These are phyloP conservation scores for Asclepias syriaca DNA, from an alignment of 257 asterid species.

Conservation along the genomic window DNA sequence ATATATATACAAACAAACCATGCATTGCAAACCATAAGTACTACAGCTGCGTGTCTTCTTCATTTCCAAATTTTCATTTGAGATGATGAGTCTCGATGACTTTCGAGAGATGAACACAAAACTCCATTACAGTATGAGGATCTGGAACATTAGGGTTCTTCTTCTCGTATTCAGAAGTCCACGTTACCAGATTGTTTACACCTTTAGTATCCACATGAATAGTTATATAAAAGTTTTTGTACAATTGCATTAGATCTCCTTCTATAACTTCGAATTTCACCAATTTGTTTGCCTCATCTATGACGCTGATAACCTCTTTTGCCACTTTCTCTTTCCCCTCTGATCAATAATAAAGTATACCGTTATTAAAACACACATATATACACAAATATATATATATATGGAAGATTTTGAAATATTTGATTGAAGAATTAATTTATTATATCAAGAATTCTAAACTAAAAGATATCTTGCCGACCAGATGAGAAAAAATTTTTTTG, in stretches of 20 bases:
- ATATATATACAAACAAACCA: too few relatives aligned
- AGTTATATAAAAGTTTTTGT: conserved; percentile 6
- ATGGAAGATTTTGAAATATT: neutral
- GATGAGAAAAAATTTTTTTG: too few relatives aligned
- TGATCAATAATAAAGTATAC: neutral
- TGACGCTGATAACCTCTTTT: conserved; percentile 20
- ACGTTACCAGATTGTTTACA: conserved; percentile 9
- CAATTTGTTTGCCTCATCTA: conserved; percentile 28
- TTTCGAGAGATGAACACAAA: conserved; percentile 8
- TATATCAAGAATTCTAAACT: too few relatives aligned
- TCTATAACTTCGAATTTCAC: conserved; percentile 22
- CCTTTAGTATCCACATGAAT: conserved; percentile 22
- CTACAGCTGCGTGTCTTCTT: too few relatives aligned
- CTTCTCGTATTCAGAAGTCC: conserved; percentile 23
- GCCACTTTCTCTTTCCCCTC: conserved; percentile 19
- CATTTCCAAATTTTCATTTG: neutral
- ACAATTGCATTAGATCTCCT: conserved; percentile 18
- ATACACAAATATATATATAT: too few relatives aligned
- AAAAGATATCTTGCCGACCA: too few relatives aligned
- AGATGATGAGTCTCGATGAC: conserved; percentile 23
- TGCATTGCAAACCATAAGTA: too few relatives aligned
- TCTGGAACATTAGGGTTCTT: neutral
- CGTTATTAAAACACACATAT: too few relatives aligned
- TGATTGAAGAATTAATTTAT: too few relatives aligned
- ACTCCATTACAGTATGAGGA: conserved; percentile 13